phyloP scores from a whole-genome alignment of 352 stramenopile genomes.

The Pythium inflatum region DNA sequence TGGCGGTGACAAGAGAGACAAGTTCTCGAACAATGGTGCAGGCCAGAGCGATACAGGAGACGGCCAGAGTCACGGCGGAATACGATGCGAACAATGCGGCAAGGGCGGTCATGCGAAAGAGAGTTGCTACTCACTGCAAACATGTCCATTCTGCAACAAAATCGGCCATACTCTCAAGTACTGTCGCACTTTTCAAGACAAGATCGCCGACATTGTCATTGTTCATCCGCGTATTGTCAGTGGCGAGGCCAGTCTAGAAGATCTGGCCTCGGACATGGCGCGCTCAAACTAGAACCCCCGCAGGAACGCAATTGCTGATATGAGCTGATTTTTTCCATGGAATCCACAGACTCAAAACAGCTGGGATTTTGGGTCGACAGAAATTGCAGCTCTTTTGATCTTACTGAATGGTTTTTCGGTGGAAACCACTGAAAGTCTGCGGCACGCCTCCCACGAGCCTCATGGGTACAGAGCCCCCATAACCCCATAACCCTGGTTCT shows the following conservation, averaged over 20 bases:
- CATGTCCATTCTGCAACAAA: constrained; percentile 17
- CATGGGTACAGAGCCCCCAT: background rate
- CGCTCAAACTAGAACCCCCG: constrained; percentile 26
- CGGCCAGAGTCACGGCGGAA: no score
- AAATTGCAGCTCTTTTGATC: no score
- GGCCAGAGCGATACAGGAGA: background rate
- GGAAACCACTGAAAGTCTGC: no score
- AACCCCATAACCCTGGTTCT: background rate
- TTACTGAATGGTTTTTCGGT: no score
- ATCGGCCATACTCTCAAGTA: constrained; percentile 10
- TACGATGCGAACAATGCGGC: constrained; percentile 1
- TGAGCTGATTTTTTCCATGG: no score
- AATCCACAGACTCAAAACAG: no score
- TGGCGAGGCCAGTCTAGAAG: background rate
- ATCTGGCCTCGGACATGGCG: constrained; percentile 11
- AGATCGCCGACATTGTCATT: background rate
- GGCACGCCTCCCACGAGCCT: background rate
- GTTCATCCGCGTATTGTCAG: background rate
- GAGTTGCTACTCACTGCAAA: background rate
- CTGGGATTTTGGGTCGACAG: no score
- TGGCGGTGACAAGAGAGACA: background rate
- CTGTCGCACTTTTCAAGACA: constrained; percentile 11
- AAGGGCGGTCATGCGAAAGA: background rate
- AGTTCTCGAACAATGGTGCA: background rate
- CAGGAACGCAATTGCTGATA: no score